Percentiles rank a stretch among this genome's conserved stretches.
phyloP scores from a whole-genome alignment of 441 rosid species.

The Mallotus repandus region DNA sequence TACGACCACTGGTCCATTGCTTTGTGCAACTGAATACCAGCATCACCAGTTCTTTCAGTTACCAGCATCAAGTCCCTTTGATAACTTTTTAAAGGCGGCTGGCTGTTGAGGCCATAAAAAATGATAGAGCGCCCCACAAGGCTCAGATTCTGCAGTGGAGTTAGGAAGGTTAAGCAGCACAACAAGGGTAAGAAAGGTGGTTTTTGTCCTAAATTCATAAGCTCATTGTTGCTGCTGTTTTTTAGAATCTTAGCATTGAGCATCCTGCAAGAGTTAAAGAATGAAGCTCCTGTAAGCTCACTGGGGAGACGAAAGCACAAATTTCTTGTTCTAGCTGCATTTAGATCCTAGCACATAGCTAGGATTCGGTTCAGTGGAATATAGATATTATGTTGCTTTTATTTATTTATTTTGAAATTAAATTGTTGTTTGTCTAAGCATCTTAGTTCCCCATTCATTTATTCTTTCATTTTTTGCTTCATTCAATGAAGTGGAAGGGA shows the following conservation, averaged over 20 bases:
- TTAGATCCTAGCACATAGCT: neutral
- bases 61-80: conserved; percentile 73
- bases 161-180: neutral
- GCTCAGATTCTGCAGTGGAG: neutral
- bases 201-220: neutral
- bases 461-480: neutral
- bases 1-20: conserved; percentile 28
- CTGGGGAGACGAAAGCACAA: neutral
- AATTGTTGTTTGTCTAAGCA: neutral
- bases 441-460: neutral
- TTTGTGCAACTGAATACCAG: conserved; percentile 54
- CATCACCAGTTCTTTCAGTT: conserved; percentile 52
- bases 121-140: neutral
- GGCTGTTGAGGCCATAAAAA: conserved; percentile 46
- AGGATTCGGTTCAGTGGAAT: neutral
- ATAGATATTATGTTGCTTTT: neutral
- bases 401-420: neutral
- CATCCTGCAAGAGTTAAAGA: neutral
- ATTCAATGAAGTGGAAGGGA: neutral
- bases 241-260: neutral
- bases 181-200: neutral
- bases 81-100: conserved; percentile 71
- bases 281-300: neutral
- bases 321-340: neutral
- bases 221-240: neutral